Base-by-base conservation (phyloP, 352 stramenopile species). In the Elongisporangium anandrum region DNA sequence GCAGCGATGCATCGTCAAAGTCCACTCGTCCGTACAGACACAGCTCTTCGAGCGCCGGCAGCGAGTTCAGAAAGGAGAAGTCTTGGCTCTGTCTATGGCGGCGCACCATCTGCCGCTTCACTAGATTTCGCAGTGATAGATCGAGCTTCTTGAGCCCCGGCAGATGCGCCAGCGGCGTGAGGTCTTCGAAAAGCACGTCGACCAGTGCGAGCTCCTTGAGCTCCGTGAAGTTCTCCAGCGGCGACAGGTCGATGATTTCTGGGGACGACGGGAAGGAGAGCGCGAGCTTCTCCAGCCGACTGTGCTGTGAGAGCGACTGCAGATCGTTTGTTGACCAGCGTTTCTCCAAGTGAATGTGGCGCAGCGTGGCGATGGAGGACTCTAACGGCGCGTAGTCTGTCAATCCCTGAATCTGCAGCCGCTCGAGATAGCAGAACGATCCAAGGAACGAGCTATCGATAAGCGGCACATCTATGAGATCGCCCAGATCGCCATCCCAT, bases 21-120 rank as follows among this genome's bases (percentile, higher is more conserved):
- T 88, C 79, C 22, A 87, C 76, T 1, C 79, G 79, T 9, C 79
- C 79, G 2, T 69, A 71, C 12, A 88, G 54, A 29, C 66, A 81
- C 2, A 88, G 67, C 59, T 79, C 72, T 49, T 81, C 56, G 15
- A 88, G 50, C 20, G 75, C 59, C 23, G 56, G 69, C 0, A 87
- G 59, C 19, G 68, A 23, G 1, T 54, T 19, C 1, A 88, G 50
- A 45, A 85, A 87, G 13, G 75, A 58, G 50, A 88, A 87, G 22
- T 69, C 73, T 2, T 68, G 73, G 45, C 76, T 70, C 22, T 75
- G 60, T 20, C 66, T 57, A 51, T 79, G 73, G 22, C 72, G 74
- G 23, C 72, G 69, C 2, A 62, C 61, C 9, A 84, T 45, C 47
- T 81, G 69, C 4, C 75, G 75, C 56, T 84, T 84, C 8, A 57